Base-by-base conservation (phyloP, 805 yeast species). In the Ogataea ganodermae region DNA sequence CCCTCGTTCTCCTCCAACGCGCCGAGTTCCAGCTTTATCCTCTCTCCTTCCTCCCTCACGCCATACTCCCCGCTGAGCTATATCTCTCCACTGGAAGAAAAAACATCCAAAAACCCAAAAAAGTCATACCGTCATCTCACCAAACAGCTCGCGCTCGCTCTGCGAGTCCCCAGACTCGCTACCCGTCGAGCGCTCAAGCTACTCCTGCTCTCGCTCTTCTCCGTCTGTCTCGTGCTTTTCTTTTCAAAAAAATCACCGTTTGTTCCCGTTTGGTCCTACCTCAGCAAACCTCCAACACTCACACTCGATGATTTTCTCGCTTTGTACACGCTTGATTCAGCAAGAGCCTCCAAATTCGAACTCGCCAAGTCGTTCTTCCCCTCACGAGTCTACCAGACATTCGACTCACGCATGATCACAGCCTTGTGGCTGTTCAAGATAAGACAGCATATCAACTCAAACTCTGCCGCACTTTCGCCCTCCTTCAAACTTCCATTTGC, bases 401-500 rank as follows among this genome's bases (percentile, higher is more conserved):
- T 47, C 42, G 65, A 60, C 35, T 51, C 60, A 4, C 42, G 62
- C 14, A 42, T 57, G 20, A 47, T 55, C 4, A 40, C 56, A 0
- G 54, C 60, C 0, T 30, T 60, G 24, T 53, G 57, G 51, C 32
- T 55, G 21, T 54, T 48, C 36, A 41, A 43, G 30, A 30, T 53
- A 6, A 41, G 52, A 22, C 31, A 47, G 21, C 57, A 57, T 27
- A 20, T 52, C 2, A 31, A 35, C 3, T 30, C 46, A 2, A 45
- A 50, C 22, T 14, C 39, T 4, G 47, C 42, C 1, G n/a, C 16
- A 13, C 12, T 37, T n/a, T 26, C 41, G 35, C 38, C 49, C 6
- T 35, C 49, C n/a, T 58, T 61, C 32, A 44, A 31, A 7, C 41
- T 66, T 2, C 60, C 62, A 0, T 66, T 66, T 44, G 50, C 50